These are phyloP conservation scores for Fraxinus paxiana DNA, from an alignment of 305 asterid genomes.

Conservation along the genomic window DNA sequence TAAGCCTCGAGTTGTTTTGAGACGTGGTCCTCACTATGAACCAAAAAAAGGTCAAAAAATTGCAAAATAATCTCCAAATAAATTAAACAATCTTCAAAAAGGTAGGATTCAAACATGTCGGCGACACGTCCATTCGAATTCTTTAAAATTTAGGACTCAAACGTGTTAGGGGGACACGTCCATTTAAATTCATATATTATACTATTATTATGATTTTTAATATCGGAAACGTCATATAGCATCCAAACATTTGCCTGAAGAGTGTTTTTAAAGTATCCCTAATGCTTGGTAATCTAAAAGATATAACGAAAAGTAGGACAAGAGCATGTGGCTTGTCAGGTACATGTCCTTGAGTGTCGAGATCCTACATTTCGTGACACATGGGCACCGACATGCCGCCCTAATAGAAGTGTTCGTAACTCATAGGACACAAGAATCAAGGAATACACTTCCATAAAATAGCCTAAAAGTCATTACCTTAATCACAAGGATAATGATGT, in stretches of 20 bases:
- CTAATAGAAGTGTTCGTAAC: background rate
- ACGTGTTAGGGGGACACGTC: background rate
- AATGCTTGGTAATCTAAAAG: background rate
- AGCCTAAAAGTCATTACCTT: background rate
- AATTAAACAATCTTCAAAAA: background rate
- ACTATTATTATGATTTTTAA: background rate
- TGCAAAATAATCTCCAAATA: background rate
- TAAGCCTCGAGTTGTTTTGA: background rate
- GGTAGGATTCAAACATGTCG: background rate
- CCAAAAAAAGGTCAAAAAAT: background rate
- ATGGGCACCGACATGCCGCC: background rate
- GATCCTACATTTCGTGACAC: background rate
- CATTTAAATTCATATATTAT: background rate
- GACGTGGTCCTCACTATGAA: background rate
- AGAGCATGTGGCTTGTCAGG: background rate
- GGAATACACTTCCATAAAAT: background rate
- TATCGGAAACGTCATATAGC: background rate
- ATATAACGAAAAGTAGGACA: background rate
- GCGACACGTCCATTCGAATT: background rate
- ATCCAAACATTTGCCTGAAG: background rate
- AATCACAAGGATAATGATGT: background rate
- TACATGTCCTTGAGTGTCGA: background rate
- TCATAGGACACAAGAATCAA: background rate
- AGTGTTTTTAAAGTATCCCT: background rate
- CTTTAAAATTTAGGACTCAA: background rate